These are phyloP conservation scores for Trichoderma guizhouense DNA, from an alignment of 2,329 filamentous ascomycete species.

Conservation along the genomic window DNA sequence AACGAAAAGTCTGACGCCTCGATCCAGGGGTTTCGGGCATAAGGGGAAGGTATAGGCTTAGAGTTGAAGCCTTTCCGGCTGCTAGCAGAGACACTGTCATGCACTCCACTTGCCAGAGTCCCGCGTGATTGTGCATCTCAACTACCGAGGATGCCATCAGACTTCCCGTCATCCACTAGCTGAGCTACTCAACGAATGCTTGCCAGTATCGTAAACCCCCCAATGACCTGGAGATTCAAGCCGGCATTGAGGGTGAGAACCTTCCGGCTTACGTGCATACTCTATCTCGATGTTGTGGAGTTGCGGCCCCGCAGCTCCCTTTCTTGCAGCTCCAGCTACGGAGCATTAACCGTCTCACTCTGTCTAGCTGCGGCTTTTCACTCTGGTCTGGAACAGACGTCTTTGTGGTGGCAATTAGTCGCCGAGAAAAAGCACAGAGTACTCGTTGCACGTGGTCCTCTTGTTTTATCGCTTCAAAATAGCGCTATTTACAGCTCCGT, in stretches of 20 bases:
- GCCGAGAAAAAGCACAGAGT: background rate
- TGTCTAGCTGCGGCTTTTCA: background rate
- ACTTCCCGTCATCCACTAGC: background rate
- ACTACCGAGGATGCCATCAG: background rate
- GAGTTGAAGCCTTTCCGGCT: background rate
- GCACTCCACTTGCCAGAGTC: background rate
- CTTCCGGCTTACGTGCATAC: background rate
- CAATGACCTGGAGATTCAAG: background rate
- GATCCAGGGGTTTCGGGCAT: conserved; percentile 5
- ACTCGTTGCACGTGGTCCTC: background rate
- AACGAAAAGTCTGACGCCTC: conserved; percentile 1
- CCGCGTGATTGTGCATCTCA: background rate
- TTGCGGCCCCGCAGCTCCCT: background rate
- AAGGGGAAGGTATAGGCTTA: background rate
- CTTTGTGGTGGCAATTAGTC: background rate
- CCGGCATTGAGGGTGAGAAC: background rate
- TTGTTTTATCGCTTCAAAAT: background rate
- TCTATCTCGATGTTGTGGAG: background rate
- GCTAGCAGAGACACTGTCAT: background rate
- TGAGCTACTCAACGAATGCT: background rate
- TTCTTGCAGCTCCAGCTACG: background rate
- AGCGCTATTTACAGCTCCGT: background rate
- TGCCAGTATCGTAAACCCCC: background rate
- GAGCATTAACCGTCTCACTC: background rate
- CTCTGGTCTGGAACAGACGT: background rate